A percentile compares a stretch with the other conserved stretches of the same genome.
phyloP scores from a whole-genome alignment of 805 yeast genomes.

The Hanseniaspora guilliermondii region DNA sequence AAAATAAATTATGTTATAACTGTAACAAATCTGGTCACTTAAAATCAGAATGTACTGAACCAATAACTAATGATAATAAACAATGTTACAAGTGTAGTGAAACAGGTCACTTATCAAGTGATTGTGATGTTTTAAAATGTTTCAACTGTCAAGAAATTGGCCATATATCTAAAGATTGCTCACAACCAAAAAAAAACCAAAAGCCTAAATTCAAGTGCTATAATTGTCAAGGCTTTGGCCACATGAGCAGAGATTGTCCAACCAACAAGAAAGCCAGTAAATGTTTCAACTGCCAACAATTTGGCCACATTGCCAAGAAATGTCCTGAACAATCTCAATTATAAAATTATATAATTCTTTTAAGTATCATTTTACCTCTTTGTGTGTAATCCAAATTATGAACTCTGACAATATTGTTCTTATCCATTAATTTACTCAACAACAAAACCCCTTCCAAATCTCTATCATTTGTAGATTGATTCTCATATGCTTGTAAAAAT shows the following conservation, averaged over 20 bases:
- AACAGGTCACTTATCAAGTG: constrained; percentile 77
- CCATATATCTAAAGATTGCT: constrained; percentile 71
- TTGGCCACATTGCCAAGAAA: constrained; percentile 82
- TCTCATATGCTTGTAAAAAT: constrained; percentile 61
- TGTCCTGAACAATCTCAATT: constrained; percentile 29
- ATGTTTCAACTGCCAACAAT: constrained; percentile 37
- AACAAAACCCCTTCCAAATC: constrained; percentile 67
- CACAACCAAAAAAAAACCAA: constrained; percentile 25
- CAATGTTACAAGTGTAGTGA: constrained; percentile 91
- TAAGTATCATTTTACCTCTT: background rate
- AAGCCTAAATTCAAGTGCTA: constrained; percentile 78
- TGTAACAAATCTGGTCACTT: constrained; percentile 84
- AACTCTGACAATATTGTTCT: constrained; percentile 34
- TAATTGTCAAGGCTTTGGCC: constrained; percentile 85
- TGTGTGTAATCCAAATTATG: constrained; percentile 10
- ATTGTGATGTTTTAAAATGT: constrained; percentile 67
- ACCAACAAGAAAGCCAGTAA: constrained; percentile 25
- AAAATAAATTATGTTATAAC: constrained; percentile 74
- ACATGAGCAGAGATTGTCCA: constrained; percentile 73
- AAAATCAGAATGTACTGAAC: constrained; percentile 77
- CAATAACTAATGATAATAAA: constrained; percentile 71
- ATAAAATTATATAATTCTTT: background rate
- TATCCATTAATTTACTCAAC: constrained; percentile 26
- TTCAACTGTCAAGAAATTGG: constrained; percentile 69
- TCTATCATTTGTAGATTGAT: constrained; percentile 43